These are phyloP conservation scores for Colletotrichum tabaci DNA, from an alignment of 2,329 filamentous ascomycete species.

Conservation along the genomic window DNA sequence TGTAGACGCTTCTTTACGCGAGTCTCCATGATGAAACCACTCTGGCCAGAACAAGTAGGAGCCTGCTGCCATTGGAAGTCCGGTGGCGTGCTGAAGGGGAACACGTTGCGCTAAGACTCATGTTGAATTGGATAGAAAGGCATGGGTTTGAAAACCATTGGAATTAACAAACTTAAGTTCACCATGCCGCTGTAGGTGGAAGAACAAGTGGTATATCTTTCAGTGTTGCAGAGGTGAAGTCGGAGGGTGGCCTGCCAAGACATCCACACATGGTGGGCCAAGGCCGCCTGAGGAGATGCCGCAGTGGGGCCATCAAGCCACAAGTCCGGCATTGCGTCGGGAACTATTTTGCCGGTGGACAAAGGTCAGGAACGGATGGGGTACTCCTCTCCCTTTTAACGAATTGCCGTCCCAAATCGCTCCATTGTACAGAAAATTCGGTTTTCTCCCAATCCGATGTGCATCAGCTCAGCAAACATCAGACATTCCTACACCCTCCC, in stretches of 20 bases:
- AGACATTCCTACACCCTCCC: not conserved
- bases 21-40: too few species aligned
- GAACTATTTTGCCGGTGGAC: not conserved
- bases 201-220: not conserved
- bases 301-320: not conserved
- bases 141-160: too few species aligned
- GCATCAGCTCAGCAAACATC: constrained; percentile 14
- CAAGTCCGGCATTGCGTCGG: constrained; percentile 11
- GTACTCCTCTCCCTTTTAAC: not conserved
- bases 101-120: too few species aligned
- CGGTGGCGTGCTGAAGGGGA: too few species aligned
- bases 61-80: too few species aligned
- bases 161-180: too few species aligned
- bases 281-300: constrained; percentile 7
- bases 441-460: constrained; percentile 28
- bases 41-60: too few species aligned
- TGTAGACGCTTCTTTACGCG: too few species aligned
- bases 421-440: not conserved
- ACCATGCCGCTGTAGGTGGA: not conserved
- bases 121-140: too few species aligned
- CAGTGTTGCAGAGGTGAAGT: not conserved
- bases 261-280: constrained; percentile 14
- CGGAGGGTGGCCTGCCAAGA: constrained; percentile 18
- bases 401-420: not conserved
- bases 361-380: too few species aligned